Conservation (phyloP, 2,329 filamentous ascomycete species). For the Apiospora aurea region DNA sequence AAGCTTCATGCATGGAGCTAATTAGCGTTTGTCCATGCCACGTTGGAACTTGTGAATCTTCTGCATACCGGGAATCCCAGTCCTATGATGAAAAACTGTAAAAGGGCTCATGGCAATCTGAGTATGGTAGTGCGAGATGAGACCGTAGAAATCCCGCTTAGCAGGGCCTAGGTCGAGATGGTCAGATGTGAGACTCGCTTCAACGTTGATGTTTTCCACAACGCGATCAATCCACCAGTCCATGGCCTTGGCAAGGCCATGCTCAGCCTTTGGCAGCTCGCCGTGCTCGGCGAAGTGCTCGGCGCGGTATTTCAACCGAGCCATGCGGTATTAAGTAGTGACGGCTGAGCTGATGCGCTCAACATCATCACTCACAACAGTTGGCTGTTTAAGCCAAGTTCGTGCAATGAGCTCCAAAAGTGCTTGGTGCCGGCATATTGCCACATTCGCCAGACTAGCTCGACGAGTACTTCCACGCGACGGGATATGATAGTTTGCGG, state of each 20-base stretch:
- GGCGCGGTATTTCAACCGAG: neutral
- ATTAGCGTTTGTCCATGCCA: neutral
- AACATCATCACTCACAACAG: too few species aligned
- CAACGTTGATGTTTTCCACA: neutral
- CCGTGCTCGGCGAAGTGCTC: neutral
- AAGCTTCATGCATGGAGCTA: neutral
- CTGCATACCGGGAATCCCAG: neutral
- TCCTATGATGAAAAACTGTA: neutral
- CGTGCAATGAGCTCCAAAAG: too few species aligned
- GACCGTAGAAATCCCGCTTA: neutral
- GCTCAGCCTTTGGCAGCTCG: neutral
- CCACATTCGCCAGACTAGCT: too few species aligned
- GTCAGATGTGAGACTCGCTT: neutral
- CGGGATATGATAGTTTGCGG: neutral
- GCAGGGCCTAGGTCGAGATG: neutral
- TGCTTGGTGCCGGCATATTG: too few species aligned
- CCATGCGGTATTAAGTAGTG: too few species aligned
- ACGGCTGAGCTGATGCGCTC: too few species aligned
- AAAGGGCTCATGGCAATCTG: neutral
- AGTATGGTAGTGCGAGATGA: neutral
- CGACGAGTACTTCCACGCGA: too few species aligned
- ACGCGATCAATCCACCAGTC: neutral
- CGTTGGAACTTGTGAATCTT: too few species aligned
- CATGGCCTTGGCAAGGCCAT: neutral
- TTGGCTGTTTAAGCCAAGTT: too few species aligned